Evolutionary conservation across 108 stramenopile species (phyloP).

Genomic region (Cylindrotheca fusiformis): DNA sequence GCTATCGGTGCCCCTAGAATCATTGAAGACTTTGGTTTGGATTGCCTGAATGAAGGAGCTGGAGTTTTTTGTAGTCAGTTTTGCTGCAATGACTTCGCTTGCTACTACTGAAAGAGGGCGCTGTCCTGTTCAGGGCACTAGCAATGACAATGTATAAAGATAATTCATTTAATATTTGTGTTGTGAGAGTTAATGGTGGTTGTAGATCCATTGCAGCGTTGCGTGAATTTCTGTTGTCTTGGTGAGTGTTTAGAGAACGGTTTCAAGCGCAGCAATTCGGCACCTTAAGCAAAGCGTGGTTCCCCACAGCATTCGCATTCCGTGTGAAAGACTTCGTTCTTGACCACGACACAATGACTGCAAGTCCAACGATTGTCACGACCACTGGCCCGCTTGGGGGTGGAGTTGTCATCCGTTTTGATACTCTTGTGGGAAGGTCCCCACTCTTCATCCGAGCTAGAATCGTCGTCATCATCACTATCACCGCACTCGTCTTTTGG

Average conservation of each 20-base stretch:
- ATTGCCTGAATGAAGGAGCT: conserved; percentile 24
- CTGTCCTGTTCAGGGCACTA: no score
- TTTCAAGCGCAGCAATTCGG: no score
- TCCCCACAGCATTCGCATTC: no score
- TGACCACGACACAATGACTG: neutral
- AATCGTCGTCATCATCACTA: neutral
- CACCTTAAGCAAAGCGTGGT: no score
- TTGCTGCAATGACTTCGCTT: conserved; percentile 9
- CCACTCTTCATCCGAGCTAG: neutral
- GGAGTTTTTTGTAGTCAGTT: conserved; percentile 16
- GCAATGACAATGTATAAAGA: no score
- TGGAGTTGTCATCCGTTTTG: neutral
- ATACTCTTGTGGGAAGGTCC: neutral
- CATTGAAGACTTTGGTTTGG: conserved; percentile 27
- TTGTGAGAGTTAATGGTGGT: no score
- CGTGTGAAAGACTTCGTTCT: no score
- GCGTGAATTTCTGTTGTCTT: no score
- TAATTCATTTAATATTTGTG: no score
- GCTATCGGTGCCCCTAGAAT: neutral
- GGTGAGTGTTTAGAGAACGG: no score
- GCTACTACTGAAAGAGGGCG: no score
- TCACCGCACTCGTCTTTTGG: neutral
- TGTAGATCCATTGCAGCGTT: no score
- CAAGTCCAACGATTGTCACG: neutral
- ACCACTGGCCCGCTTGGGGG: neutral